Evolutionary conservation across 2,329 filamentous ascomycete species (phyloP).

Genomic region (Drechslerella coelobrocha): DNA sequence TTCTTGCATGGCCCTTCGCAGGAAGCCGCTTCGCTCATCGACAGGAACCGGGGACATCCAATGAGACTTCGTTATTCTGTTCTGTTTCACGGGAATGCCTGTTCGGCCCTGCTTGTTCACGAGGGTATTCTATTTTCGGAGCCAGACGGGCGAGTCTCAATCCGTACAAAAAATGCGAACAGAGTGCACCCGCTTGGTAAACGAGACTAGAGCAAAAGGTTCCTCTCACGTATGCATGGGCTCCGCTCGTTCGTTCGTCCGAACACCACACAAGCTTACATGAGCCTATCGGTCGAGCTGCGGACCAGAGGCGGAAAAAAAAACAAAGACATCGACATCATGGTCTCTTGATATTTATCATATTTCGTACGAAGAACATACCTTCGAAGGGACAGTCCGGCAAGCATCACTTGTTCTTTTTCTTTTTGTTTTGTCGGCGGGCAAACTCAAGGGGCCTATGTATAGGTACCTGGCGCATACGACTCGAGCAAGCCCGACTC

Average conservation of each 20-base stretch:
- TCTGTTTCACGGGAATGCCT: slow-evolving; percentile 50
- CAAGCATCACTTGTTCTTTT: no score
- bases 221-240: slow-evolving; percentile 46
- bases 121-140: slow-evolving; percentile 50
- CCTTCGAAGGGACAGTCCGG: background rate
- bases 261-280: slow-evolving; percentile 2
- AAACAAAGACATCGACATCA: slow-evolving; percentile 18
- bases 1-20: slow-evolving; percentile 38
- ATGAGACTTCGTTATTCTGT: slow-evolving; percentile 29
- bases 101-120: slow-evolving; percentile 46
- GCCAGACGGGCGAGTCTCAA: slow-evolving; percentile 41
- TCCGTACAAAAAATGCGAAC: slow-evolving; percentile 47
- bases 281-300: slow-evolving; percentile 14
- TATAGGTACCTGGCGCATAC: slow-evolving; percentile 26
- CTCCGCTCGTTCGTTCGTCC: slow-evolving; percentile 42
- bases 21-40: slow-evolving; percentile 38
- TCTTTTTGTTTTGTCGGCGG: slow-evolving; percentile 8
- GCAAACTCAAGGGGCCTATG: slow-evolving; percentile 27
- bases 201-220: slow-evolving; percentile 31
- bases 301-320: slow-evolving; percentile 4
- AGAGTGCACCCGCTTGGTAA: slow-evolving; percentile 39
- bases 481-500: slow-evolving; percentile 19
- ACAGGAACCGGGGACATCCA: slow-evolving; percentile 41
- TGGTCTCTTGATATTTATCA: background rate
- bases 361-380: slow-evolving; percentile 38